Evolutionary conservation across 768 basidiomycete species (phyloP), one percentile per base, ranked within the genome.

Genomic region (Boletus rex-veris): DNA sequence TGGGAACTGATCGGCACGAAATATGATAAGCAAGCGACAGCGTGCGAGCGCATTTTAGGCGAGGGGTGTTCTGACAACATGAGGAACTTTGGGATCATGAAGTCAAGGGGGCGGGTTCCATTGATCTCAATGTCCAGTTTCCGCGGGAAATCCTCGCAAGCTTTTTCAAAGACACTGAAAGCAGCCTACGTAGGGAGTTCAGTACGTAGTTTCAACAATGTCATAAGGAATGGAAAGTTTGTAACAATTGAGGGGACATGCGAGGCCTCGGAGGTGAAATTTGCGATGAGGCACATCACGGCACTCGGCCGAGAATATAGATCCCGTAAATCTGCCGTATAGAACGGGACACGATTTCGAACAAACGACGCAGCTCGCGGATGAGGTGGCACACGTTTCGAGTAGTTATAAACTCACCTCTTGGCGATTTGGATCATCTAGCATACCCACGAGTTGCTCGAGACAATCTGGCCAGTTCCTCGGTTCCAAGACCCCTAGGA

Each of bases 381-480:
- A 44, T 18, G 41, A 16, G 26, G 45, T 26, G 26, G 43, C 43
- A 43, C 26, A 31, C n/a, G 18, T 19, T 42, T 38, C 38, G 41
- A 53, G 41, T 11, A 38, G 6, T 19, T n/a, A 45, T 30, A 4
- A n/a, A 55, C 82, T 73, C 73, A 97, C 96, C 85, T 96, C 94
- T 72, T 94, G 92, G 59, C 82, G 80, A 58, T 85, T 83, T 31
- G 77, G 69, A 78, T 93, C 86, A 71, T 94, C 91, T 54, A 96
- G 76, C 59, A 88, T 80, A 63, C 81, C 79, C 43, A 97, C 85
- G 30, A 99, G 81, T 59, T 90, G 82, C 66, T 86, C 84, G 44
- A 99, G 76, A 64, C 92, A 97, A 73, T 98, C 92, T 44, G 95
- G 90, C 97, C 97, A 99, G 65, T 88, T 92, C 66, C 78, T 87